phyloP scores from a whole-genome alignment of 1,284 basidiomycete genomes.

The Papiliotrema terrestris region DNA sequence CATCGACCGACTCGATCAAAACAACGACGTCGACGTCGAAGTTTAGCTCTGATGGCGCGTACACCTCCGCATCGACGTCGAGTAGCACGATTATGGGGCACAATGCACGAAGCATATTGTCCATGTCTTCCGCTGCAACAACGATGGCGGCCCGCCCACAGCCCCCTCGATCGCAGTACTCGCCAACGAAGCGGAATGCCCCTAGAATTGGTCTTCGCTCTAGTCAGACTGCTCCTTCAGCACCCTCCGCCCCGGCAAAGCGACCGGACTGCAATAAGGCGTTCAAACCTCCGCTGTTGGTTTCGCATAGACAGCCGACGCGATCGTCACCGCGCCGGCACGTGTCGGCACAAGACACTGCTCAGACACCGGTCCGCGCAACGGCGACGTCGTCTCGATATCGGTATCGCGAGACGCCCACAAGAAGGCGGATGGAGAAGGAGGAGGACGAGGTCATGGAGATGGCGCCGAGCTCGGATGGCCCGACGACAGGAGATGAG shows the following conservation, averaged over 20 bases:
- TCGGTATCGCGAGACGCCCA: neutral
- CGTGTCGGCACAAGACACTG: neutral
- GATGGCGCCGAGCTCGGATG: conserved; percentile 5
- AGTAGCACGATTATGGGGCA: neutral
- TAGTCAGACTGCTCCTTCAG: neutral
- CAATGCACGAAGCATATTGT: neutral
- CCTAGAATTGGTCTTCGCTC: conserved; percentile 7
- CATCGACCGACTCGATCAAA: conserved; percentile 1
- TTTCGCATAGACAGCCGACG: neutral
- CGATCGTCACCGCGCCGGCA: conserved; percentile 7
- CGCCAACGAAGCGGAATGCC: conserved; percentile 4
- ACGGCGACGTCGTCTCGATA: neutral
- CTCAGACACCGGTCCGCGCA: neutral
- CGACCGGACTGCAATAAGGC: neutral
- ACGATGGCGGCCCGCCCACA: neutral
- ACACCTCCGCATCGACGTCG: neutral
- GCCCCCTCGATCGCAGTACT: neutral
- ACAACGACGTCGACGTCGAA: neutral
- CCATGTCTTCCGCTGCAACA: neutral
- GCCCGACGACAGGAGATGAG: conserved; percentile 19
- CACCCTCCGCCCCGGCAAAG: no score
- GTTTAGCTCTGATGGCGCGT: no score
- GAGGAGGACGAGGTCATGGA: no score
- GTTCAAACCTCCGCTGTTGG: conserved; percentile 8
- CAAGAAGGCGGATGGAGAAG: neutral